Evolutionary conservation across 805 yeast species (phyloP), one percentile per base, ranked within the genome.

Genomic region (Cephaloascus fragrans): DNA sequence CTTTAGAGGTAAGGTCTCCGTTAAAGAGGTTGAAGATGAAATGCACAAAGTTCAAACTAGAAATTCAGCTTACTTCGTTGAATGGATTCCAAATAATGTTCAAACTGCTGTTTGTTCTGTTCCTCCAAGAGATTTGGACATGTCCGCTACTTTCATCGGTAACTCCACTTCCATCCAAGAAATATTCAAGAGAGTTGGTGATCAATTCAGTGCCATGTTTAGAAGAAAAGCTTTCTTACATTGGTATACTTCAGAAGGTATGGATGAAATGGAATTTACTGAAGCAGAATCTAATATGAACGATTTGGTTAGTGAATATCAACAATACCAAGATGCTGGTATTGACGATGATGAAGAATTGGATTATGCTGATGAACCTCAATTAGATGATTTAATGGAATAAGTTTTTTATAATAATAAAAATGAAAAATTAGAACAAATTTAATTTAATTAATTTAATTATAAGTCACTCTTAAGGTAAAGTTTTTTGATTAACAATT

Each of bases 51-150:
- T 84, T 45, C 93, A 86, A 67, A 76, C 81, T 45, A 80, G 83
- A 64, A 83, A 86, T 64, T 71, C 87, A 18, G 77, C 80, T 43
- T 80, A 83, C 61, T 88, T 88, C 54, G 96, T 88, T 39, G 95
- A 87, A 62, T 88, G 96, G 96, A 88, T 88, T 64, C 96, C 96
- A 52, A 85, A 85, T 63, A 88, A 88, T 56, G 94, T 88, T 48
- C 96, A 88, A 69, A 83, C 95, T 29, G 88, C 96, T 37, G 86
- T 88, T 41, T 88, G 96, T 65, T 78, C 89, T 18, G 93, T 86
- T 44, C 84, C 96, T 31, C 95, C 96, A 51, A 76, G 73, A 61
- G 90, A 73, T 53, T 70, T 82, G 51, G 89, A 83, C 55, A 85
- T 84, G 85, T 69, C 95, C 42, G 96, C 96, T 35, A 88, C 96